phyloP scores from a whole-genome alignment of 345 rosid species.

The Streptanthus diversifolius region DNA sequence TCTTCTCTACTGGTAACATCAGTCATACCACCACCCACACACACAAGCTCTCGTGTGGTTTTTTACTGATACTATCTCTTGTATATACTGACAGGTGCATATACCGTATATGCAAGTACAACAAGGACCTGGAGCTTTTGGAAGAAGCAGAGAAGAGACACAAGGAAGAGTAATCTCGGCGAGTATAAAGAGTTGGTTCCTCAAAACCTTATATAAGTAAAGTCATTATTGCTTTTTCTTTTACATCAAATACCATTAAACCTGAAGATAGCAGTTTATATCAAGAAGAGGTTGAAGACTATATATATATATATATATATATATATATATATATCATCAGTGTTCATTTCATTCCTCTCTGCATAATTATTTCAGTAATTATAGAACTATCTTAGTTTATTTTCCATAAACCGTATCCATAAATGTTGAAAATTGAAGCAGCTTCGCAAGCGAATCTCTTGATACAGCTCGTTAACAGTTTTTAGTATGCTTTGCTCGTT shows the following conservation, averaged over 20 bases:
- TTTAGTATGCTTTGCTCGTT: too few relatives aligned
- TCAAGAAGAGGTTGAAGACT: not conserved
- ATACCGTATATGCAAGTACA: conserved; percentile 67
- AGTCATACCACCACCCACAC: not conserved
- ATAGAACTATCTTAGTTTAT: not conserved
- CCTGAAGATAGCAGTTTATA: conserved; percentile 7
- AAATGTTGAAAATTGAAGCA: not conserved
- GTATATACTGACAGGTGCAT: conserved; percentile 54
- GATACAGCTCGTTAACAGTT: not conserved
- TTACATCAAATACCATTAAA: not conserved
- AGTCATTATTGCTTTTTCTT: not conserved
- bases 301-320: not conserved
- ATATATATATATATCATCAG: not conserved
- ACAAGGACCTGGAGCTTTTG: conserved; percentile 63
- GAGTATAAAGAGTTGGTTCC: not conserved
- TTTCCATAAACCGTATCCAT: not conserved
- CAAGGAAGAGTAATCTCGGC: conserved; percentile 51
- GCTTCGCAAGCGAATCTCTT: not conserved
- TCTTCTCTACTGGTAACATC: conserved; percentile 73
- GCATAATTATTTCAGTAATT: not conserved
- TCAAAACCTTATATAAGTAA: conserved; percentile 21
- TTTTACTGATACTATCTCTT: not conserved
- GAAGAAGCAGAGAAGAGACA: conserved; percentile 73
- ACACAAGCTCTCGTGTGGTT: not conserved
- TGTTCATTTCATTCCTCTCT: not conserved